Conservation (phyloP, 192 early-diverging fungal genomes). For the Backusella macrospora region DNA sequence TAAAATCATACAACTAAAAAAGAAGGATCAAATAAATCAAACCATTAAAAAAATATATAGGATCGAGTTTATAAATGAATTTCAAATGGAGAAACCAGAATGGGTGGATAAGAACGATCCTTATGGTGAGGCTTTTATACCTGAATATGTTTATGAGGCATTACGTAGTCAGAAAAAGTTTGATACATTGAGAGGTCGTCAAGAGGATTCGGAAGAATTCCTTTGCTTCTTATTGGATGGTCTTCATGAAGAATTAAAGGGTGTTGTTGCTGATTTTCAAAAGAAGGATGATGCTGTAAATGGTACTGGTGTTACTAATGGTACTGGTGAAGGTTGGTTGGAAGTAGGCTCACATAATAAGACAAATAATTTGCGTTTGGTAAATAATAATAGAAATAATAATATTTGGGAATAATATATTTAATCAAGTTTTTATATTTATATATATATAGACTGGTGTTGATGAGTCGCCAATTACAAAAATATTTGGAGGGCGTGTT, state of each 20-base stretch:
- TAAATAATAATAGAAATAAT: constrained; percentile 25
- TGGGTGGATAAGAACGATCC: constrained; percentile 42
- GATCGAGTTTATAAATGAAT: constrained; percentile 48
- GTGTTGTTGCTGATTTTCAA: constrained; percentile 33
- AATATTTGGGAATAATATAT: too few species aligned
- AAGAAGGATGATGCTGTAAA: neutral
- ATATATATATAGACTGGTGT: constrained; percentile 54
- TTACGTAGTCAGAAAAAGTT: constrained; percentile 77
- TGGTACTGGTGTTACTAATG: constrained; percentile 13
- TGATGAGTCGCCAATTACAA: constrained; percentile 76
- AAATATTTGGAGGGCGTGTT: constrained; percentile 84
- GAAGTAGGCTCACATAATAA: constrained; percentile 92
- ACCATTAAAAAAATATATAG: constrained; percentile 2
- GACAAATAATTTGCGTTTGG: constrained; percentile 61
- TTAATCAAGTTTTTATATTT: neutral
- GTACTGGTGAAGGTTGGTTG: constrained; percentile 70
- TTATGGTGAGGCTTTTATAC: constrained; percentile 80
- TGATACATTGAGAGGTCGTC: constrained; percentile 84
- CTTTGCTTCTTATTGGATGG: constrained; percentile 92
- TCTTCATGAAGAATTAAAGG: constrained; percentile 87
- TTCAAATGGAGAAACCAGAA: constrained; percentile 18
- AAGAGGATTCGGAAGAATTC: constrained; percentile 98
- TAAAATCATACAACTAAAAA: neutral
- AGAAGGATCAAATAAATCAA: neutral
- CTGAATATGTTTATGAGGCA: constrained; percentile 93